Evolutionary conservation across 2,329 filamentous ascomycete genomes (phyloP).

Genomic region (Trichoderma arundinaceum): DNA sequence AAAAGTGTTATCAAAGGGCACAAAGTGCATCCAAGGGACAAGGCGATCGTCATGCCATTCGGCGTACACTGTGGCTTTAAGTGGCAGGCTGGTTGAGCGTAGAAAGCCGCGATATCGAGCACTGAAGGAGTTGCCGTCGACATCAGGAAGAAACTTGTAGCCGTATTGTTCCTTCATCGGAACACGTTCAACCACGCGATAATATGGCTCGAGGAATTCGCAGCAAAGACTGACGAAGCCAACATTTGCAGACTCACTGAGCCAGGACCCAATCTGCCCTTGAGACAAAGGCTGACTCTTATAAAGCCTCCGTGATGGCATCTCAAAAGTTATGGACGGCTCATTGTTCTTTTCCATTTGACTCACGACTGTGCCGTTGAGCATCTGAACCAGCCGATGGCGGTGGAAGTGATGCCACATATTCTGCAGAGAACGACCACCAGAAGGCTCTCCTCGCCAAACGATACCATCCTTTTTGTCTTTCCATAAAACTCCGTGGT

Average conservation of each 20-base stretch:
- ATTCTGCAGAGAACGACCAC: constrained; percentile 57
- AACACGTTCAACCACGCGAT: constrained; percentile 42
- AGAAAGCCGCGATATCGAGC: constrained; percentile 69
- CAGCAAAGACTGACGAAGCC: constrained; percentile 56
- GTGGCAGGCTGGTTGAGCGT: constrained; percentile 65
- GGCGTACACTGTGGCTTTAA: constrained; percentile 74
- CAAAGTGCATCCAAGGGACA: constrained; percentile 73
- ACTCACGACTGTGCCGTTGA: constrained; percentile 65
- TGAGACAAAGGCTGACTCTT: constrained; percentile 46
- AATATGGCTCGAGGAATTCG: constrained; percentile 48
- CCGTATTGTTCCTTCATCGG: constrained; percentile 56
- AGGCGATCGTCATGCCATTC: constrained; percentile 78
- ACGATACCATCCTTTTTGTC: constrained; percentile 61
- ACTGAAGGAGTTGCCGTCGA: constrained; percentile 71
- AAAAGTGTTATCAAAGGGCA: constrained; percentile 72
- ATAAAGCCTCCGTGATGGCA: constrained; percentile 53
- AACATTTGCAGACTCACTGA: constrained; percentile 48
- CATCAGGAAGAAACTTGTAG: constrained; percentile 72
- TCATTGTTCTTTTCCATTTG: constrained; percentile 51
- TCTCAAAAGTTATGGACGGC: constrained; percentile 55
- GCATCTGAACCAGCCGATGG: constrained; percentile 72
- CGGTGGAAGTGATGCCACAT: constrained; percentile 74
- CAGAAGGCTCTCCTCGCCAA: constrained; percentile 71
- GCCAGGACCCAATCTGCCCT: constrained; percentile 49
- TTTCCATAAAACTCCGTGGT: constrained; percentile 62